Conservation (phyloP, 352 stramenopile species). For the Pythium brachiatum region DNA sequence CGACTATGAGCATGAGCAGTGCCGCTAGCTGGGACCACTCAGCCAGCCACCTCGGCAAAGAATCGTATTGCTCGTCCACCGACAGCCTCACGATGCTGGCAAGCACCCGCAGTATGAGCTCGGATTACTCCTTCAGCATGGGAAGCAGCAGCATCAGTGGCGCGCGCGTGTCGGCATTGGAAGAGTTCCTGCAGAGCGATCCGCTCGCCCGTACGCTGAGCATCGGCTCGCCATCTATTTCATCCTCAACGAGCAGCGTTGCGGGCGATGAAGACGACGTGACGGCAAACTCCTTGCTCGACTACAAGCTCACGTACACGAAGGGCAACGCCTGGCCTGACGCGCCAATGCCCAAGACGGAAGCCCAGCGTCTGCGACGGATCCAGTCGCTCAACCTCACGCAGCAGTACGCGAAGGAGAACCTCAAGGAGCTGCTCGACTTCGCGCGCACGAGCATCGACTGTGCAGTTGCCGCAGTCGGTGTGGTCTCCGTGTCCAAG, state of each 20-base stretch:
- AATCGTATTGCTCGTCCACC: slow-evolving; percentile 33
- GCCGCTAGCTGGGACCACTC: slow-evolving; percentile 10
- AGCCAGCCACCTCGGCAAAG: slow-evolving; percentile 24
- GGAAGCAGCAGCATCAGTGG: slow-evolving; percentile 23
- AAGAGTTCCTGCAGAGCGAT: slow-evolving; percentile 22
- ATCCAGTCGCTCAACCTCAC: slow-evolving; percentile 75
- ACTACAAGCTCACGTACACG: slow-evolving; percentile 67
- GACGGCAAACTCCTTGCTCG: slow-evolving; percentile 47
- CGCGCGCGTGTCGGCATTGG: slow-evolving; percentile 19
- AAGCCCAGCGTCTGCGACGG: slow-evolving; percentile 50
- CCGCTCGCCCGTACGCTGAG: slow-evolving; percentile 6
- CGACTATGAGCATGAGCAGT: slow-evolving; percentile 7
- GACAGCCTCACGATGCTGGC: slow-evolving; percentile 9
- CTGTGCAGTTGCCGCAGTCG: slow-evolving; percentile 69
- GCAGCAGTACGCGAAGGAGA: slow-evolving; percentile 70
- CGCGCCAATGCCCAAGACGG: slow-evolving; percentile 49
- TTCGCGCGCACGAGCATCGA: slow-evolving; percentile 64
- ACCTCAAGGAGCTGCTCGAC: slow-evolving; percentile 71
- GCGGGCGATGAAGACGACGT: slow-evolving; percentile 58
- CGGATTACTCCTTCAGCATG: not conserved
- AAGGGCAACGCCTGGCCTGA: slow-evolving; percentile 81
- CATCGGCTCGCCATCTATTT: slow-evolving; percentile 3
- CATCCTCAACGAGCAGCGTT: slow-evolving; percentile 19
- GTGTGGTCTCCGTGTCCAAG: slow-evolving; percentile 65
- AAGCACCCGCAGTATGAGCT: slow-evolving; percentile 1